Percentiles rank a stretch among this genome's conserved stretches.
These are phyloP conservation scores for Cercospora sesami DNA, from an alignment of 2,329 filamentous ascomycete genomes.

Conservation along the genomic window DNA sequence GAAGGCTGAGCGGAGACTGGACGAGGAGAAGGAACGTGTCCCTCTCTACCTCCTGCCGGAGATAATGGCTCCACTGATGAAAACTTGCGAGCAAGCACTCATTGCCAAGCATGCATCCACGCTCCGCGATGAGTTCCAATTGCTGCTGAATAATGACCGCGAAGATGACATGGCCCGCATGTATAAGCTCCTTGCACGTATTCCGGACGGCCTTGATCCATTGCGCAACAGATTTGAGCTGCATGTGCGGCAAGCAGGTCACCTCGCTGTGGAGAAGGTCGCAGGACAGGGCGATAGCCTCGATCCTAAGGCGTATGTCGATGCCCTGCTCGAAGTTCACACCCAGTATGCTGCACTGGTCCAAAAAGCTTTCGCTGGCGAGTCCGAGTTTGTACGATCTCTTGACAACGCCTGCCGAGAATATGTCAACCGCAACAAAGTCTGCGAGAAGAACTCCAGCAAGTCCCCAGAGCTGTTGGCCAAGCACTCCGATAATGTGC, in stretches of 20 bases:
- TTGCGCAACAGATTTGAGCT: conserved; percentile 84
- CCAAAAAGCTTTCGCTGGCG: conserved; percentile 87
- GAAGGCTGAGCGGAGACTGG: conserved; percentile 86
- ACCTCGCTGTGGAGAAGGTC: conserved; percentile 87
- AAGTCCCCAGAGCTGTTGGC: conserved; percentile 92
- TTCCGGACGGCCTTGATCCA: conserved; percentile 87
- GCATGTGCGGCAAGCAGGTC: conserved; percentile 86
- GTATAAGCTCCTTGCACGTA: conserved; percentile 87
- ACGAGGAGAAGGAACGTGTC: conserved; percentile 93
- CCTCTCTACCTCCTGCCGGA: conserved; percentile 88
- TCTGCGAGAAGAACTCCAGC: conserved; percentile 90
- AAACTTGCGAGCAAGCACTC: conserved; percentile 81
- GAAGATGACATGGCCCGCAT: conserved; percentile 95
- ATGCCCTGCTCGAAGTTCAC: conserved; percentile 90
- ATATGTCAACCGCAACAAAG: conserved; percentile 95
- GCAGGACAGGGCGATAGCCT: conserved; percentile 83
- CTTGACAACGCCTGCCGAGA: conserved; percentile 96
- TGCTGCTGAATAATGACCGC: conserved; percentile 87
- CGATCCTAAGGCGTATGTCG: conserved; percentile 95
- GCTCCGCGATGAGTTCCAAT: conserved; percentile 93
- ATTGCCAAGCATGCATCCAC: conserved; percentile 84
- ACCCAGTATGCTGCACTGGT: conserved; percentile 90
- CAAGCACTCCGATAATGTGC: conserved; percentile 88
- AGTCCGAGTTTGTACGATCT: conserved; percentile 94
- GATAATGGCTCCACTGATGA: conserved; percentile 80